These are phyloP conservation scores for Eimeria acervulina DNA, from an alignment of 169 alveolate species.

Conservation along the genomic window DNA sequence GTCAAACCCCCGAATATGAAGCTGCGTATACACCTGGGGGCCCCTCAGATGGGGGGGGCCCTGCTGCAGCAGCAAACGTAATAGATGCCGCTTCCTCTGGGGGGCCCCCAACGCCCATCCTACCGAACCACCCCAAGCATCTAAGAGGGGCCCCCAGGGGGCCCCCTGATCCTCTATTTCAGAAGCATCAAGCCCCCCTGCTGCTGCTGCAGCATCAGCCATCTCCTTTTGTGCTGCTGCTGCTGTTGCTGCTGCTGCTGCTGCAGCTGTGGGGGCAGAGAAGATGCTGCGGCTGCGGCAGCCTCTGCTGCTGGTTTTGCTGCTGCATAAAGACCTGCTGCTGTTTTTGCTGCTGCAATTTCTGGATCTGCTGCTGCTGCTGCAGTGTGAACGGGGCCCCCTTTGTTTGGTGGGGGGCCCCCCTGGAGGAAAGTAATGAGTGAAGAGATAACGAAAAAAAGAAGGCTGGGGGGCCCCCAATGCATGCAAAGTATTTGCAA, in stretches of 20 bases:
- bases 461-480: conserved; percentile 53
- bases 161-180: neutral
- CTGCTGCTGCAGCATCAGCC: conserved; percentile 32
- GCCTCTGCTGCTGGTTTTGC: conserved; percentile 45
- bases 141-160: neutral
- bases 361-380: neutral
- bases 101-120: conserved; percentile 6
- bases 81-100: conserved; percentile 12
- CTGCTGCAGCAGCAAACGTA: conserved; percentile 47
- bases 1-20: neutral
- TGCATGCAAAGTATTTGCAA: neutral
- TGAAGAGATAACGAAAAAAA: neutral
- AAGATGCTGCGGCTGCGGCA: conserved; percentile 46
- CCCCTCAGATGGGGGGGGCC: conserved; percentile 8
- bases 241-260: conserved; percentile 18
- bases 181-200: neutral
- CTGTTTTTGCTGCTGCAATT: too few species aligned
- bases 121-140: neutral
- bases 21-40: neutral
- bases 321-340: neutral
- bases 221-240: conserved; percentile 26
- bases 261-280: too few species aligned
- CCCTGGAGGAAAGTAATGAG: conserved; percentile 17
- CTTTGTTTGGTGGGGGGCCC: neutral
- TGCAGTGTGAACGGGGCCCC: neutral